Percentiles rank a stretch among this genome's conserved stretches.
Conservation (phyloP, 768 basidiomycete genomes). For the Xerocomus brunneocitrinus region DNA sequence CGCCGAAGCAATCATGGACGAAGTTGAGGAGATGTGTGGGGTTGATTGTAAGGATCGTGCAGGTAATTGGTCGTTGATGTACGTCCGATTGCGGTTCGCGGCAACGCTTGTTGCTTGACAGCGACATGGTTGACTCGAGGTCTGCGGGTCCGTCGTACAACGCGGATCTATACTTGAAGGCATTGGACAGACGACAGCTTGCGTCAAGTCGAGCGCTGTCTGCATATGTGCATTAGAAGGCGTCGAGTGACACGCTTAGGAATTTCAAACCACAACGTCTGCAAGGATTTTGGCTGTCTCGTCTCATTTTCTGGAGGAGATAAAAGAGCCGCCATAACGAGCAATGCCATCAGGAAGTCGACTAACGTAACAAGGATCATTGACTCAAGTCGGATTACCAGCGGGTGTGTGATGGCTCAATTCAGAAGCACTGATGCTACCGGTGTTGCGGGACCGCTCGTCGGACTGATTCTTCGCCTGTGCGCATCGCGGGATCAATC, state of each 20-base stretch:
- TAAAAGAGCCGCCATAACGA: neutral
- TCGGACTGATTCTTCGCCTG: conserved; percentile 1
- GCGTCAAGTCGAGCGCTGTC: conserved; percentile 5
- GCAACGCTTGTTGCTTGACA: conserved; percentile 39
- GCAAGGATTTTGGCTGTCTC: neutral
- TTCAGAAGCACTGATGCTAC: conserved; percentile 14
- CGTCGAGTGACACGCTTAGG: neutral
- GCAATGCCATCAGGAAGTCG: neutral
- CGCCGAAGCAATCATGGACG: conserved; percentile 55
- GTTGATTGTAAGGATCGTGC: conserved; percentile 54
- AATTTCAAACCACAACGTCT: neutral
- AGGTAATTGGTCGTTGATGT: conserved; percentile 70
- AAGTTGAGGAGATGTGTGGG: conserved; percentile 53
- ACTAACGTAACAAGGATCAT: conserved; percentile 5
- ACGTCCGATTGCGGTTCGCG: conserved; percentile 61
- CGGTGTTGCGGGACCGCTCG: conserved; percentile 12
- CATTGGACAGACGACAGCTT: conserved; percentile 5
- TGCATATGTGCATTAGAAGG: neutral
- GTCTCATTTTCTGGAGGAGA: neutral
- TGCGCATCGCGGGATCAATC: conserved; percentile 11
- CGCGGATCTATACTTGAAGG: conserved; percentile 1
- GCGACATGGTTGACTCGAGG: conserved; percentile 9
- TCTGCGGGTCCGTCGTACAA: neutral
- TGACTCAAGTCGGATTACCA: neutral
- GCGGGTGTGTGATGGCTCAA: neutral